Evolutionary conservation across 192 early-diverging fungal genomes (phyloP), one percentile per base, ranked within the genome.

Genomic region (Coemansia sp.): DNA sequence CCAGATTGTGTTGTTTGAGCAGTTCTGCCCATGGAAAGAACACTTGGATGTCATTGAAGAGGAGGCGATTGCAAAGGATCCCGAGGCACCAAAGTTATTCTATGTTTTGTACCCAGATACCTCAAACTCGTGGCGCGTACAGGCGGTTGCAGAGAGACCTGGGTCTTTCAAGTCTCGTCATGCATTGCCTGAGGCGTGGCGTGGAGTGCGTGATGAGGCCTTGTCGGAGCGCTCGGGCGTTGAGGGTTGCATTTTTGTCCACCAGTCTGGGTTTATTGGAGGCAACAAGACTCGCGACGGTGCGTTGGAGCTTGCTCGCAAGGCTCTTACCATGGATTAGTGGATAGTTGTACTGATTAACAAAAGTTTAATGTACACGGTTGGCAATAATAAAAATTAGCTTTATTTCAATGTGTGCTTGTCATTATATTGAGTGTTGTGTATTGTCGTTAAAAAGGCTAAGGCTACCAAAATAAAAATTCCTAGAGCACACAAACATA

Each of bases 21-120:
- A 86, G 59, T 89, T 89, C 44, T 96, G 94, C 72, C 97, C 97
- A 10, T 98, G 96, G 96, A 97, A 96, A 84, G 93, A 95, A 51
- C 95, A 98, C 68, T 74, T 98, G 69, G 86, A 90, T 27, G 87
- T 82, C 11, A 74, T 93, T 60, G 92, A 93, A 69, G 77, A 85
- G 31, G 89, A 91, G 61, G 72, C 75, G 20, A 71, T 84, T 20
- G 69, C 88, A 27, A 84, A 80, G 65, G 74, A 83, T 18, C 71
- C 78, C 1, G 72, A 66, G 7, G 77, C 71, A 70, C 85, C 80
- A 24, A 84, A 68, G 73, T 88, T 92, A 49, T 62, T 92, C 31
- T 94, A 94, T 78, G 91, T 93, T 3, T 62, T 96, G 40, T 96
- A 93, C 74, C 88, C 90, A 22, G 94, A 96, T 67, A 85, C 88